Percentiles rank a stretch among this genome's conserved stretches.
Evolutionary conservation across 2,329 filamentous ascomycete genomes (phyloP).

Genomic region (Aspergillus sergii): DNA sequence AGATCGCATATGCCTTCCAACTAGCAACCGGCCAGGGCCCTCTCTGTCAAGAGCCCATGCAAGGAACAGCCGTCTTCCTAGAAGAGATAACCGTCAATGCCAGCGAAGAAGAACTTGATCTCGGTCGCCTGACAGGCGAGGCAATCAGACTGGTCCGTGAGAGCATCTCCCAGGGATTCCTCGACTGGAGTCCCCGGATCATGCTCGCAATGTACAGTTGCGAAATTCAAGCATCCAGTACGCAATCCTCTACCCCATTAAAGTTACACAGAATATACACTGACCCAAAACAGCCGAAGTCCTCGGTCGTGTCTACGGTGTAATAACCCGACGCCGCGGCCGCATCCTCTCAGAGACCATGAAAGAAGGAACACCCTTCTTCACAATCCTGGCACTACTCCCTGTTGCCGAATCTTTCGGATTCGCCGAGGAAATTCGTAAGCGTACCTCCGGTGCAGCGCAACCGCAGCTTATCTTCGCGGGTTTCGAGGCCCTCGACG

Average conservation of each 20-base stretch:
- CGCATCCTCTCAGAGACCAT: conserved; percentile 87
- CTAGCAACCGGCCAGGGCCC: conserved; percentile 86
- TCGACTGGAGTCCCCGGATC: conserved; percentile 95
- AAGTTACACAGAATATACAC: conserved; percentile 13
- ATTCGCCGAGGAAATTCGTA: conserved; percentile 94
- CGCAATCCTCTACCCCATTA: conserved; percentile 31
- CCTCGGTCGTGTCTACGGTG: conserved; percentile 90
- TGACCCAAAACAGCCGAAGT: conserved; percentile 69
- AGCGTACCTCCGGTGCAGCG: conserved; percentile 86
- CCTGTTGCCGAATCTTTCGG: conserved; percentile 96
- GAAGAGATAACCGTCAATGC: conserved; percentile 72
- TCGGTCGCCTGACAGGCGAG: conserved; percentile 86
- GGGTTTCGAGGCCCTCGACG: conserved; percentile 88
- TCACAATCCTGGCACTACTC: conserved; percentile 84
- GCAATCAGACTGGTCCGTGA: conserved; percentile 87
- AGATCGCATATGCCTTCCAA: conserved; percentile 92
- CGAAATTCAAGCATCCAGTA: conserved; percentile 92
- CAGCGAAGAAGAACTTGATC: conserved; percentile 55
- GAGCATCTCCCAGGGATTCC: conserved; percentile 79
- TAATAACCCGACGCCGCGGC: conserved; percentile 92
- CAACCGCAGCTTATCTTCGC: conserved; percentile 91
- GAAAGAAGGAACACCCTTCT: conserved; percentile 95
- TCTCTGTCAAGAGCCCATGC: conserved; percentile 88
- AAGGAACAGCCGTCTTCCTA: conserved; percentile 88
- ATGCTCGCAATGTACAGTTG: conserved; percentile 97